These are phyloP conservation scores for Trichophyton simii DNA, from an alignment of 2,329 filamentous ascomycete species.

Conservation along the genomic window DNA sequence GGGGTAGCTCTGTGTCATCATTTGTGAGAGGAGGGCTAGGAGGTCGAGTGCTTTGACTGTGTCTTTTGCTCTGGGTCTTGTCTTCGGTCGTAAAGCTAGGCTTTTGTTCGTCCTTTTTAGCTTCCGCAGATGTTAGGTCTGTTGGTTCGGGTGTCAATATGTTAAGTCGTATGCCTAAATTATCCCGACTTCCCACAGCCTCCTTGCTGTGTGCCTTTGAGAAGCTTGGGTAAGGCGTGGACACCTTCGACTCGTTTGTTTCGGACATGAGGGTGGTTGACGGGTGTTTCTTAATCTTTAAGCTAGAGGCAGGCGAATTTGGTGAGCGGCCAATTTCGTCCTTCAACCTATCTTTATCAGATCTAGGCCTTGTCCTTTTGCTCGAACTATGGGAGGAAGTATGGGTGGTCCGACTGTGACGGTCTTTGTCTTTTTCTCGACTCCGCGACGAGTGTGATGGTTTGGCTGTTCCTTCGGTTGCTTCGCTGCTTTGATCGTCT, in stretches of 20 bases:
- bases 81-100: conserved; percentile 21
- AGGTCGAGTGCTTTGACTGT: conserved; percentile 23
- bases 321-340: conserved; percentile 15
- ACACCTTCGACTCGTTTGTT: conserved; percentile 33
- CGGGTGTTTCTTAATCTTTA: conserved; percentile 7
- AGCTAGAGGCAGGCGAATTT: conserved; percentile 15
- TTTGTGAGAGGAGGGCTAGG: conserved; percentile 39
- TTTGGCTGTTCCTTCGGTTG: conserved; percentile 1
- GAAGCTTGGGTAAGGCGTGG: conserved; percentile 65
- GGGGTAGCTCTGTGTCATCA: conserved; percentile 29
- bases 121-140: conserved; percentile 44
- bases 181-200: conserved; percentile 53
- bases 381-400: conserved; percentile 13
- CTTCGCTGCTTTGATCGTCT: conserved; percentile 21
- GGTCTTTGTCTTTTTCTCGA: conserved; percentile 11
- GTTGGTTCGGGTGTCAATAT: conserved; percentile 57
- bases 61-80: conserved; percentile 10
- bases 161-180: conserved; percentile 25
- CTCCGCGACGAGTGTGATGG: conserved; percentile 4
- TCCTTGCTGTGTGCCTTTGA: conserved; percentile 91
- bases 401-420: conserved; percentile 22
- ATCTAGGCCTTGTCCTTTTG: conserved; percentile 11
- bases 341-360: conserved; percentile 24
- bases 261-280: conserved; percentile 10
- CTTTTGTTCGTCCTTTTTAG: conserved; percentile 2